Evolutionary conservation across 208 protist genomes (phyloP), one percentile per base, ranked within the genome.

Genomic region (Entamoeba moshkovskii): DNA sequence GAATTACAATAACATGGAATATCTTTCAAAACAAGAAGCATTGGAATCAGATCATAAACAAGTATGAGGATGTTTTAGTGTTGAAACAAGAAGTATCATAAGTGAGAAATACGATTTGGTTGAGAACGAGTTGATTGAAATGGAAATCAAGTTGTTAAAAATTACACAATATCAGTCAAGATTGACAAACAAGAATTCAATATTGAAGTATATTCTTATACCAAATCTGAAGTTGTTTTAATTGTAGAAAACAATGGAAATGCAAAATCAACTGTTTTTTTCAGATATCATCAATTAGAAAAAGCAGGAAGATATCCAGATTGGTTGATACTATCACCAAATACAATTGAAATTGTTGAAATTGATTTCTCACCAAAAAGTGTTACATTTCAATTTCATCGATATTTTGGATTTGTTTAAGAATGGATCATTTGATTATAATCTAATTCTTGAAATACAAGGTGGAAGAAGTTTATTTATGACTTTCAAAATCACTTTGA

Each of bases 11-110:
- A n/a, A n/a, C n/a, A n/a, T n/a, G n/a, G 95, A 15, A 44, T 46
- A 5, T 52, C 16, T 44, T 38, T n/a, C 1, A n/a, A 85, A 1
- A 45, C 2, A 13, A 25, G 59, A 73, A 38, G n/a, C 18, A 45
- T 95, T 22, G n/a, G 15, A 1, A 95, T 93, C 52, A 52, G 95
- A 96, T 42, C 95, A 96, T 59, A 46, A 47, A 6, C 95, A 95
- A n/a, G 95, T 96, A 0, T 95, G n/a, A 73, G 94, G 48, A 92
- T 92, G 29, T 45, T 92, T 44, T 22, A 38, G 38, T 16, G 4
- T 92, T 45, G 38, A 92, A 45, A 45, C 38, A 22, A 38, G 38
- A 92, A 92, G 38, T 45, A 45, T 45, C 44, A 42, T 45, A 38
- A 38, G 3, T 18, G 38, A 45, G 29, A 42, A 92, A 22, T 45